Percentiles rank a stretch among this genome's conserved stretches.
Conservation (phyloP, 495 filamentous ascomycete genomes). For the Talaromyces proteolyticus region DNA sequence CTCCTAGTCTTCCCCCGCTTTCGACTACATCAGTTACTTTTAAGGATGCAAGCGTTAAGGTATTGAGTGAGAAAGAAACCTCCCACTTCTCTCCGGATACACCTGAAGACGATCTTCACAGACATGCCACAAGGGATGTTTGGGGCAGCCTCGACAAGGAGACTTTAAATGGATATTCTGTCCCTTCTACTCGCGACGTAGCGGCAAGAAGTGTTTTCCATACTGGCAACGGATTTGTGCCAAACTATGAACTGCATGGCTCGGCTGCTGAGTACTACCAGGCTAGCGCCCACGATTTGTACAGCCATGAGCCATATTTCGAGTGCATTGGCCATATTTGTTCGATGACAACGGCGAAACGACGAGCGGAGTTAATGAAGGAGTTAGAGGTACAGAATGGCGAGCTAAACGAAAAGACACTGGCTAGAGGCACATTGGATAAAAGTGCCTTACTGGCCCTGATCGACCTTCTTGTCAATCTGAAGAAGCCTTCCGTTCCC, state of each 20-base stretch:
- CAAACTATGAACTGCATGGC: slow-evolving; percentile 20
- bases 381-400: neutral
- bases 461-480: neutral
- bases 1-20: slow-evolving; percentile 24
- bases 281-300: slow-evolving; percentile 44
- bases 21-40: slow-evolving; percentile 14
- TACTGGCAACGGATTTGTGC: neutral
- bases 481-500: neutral
- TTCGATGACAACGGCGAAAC: slow-evolving; percentile 26
- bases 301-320: slow-evolving; percentile 43
- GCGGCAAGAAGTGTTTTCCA: neutral
- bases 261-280: slow-evolving; percentile 48
- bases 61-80: slow-evolving; percentile 13
- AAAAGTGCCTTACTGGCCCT: neutral
- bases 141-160: neutral
- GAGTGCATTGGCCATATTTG: slow-evolving; percentile 44
- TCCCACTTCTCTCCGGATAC: slow-evolving; percentile 33
- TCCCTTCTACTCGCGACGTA: neutral
- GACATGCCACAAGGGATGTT: slow-evolving; percentile 15
- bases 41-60: slow-evolving; percentile 19
- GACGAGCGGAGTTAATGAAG: neutral
- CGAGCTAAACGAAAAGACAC: slow-evolving; percentile 1
- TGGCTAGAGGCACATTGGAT: slow-evolving; percentile 1
- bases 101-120: slow-evolving; percentile 10
- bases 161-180: neutral